Conservation (phyloP, 257 asterid genomes). For the Solanum chaucha region DNA sequence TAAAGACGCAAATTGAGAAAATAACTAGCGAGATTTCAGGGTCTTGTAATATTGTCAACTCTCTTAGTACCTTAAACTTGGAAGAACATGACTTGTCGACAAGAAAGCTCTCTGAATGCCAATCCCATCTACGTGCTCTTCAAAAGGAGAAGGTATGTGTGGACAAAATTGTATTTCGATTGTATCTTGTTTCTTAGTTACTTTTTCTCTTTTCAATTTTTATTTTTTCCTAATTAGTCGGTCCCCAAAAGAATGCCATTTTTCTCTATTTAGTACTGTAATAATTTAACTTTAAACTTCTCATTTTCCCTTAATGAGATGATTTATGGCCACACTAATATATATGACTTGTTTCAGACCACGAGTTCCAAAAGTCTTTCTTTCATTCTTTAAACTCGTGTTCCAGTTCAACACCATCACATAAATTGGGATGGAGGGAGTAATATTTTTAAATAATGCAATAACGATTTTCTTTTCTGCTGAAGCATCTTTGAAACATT, state of each 20-base stretch:
- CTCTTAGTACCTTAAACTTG: conserved; percentile 28
- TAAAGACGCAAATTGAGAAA: conserved; percentile 78
- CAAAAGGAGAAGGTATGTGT: conserved; percentile 81
- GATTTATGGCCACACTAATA: neutral
- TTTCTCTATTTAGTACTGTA: neutral
- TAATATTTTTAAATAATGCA: neutral
- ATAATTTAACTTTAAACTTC: neutral
- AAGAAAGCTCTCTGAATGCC: conserved; percentile 74
- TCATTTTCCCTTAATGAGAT: neutral
- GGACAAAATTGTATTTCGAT: neutral
- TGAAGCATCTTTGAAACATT: neutral
- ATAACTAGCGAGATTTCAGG: conserved; percentile 71
- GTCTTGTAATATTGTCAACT: conserved; percentile 29
- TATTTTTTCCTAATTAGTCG: neutral
- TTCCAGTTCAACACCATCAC: neutral
- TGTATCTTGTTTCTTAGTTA: neutral
- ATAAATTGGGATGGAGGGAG: neutral
- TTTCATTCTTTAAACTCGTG: neutral
- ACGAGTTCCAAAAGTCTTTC: neutral
- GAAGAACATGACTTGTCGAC: conserved; percentile 74
- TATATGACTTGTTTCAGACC: neutral
- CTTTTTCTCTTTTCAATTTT: neutral
- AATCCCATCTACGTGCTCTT: conserved; percentile 57
- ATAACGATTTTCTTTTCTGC: neutral
- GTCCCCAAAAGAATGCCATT: neutral